phyloP scores from a whole-genome alignment of 495 filamentous ascomycete species.

The Penicillium daleae region DNA sequence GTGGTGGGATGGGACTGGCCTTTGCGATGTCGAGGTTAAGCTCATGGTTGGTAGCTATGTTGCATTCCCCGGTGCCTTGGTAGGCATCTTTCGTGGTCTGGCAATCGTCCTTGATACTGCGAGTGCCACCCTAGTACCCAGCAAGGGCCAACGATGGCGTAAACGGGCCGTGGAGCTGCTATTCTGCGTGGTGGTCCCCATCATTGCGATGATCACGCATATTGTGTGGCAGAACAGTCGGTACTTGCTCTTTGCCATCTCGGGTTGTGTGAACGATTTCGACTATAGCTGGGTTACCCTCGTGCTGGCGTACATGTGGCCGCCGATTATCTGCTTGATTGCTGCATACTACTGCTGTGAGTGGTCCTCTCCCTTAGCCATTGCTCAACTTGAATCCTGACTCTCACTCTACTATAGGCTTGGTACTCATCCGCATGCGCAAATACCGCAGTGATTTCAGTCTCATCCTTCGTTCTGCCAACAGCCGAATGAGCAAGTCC shows the following conservation, averaged over 20 bases:
- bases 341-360: slow-evolving; percentile 74
- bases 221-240: slow-evolving; percentile 70
- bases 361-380: slow-evolving; percentile 25
- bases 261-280: slow-evolving; percentile 69
- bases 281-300: slow-evolving; percentile 73
- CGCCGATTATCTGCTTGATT: slow-evolving; percentile 63
- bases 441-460: slow-evolving; percentile 67
- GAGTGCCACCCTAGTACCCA: slow-evolving; percentile 56
- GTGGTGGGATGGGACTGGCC: slow-evolving; percentile 75
- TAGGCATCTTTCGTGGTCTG: slow-evolving; percentile 75
- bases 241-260: slow-evolving; percentile 73
- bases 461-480: slow-evolving; percentile 57
- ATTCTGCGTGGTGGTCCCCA: slow-evolving; percentile 70
- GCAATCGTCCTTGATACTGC: slow-evolving; percentile 70
- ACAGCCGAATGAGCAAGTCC: slow-evolving; percentile 62
- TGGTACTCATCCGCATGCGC: slow-evolving; percentile 69
- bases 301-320: slow-evolving; percentile 68
- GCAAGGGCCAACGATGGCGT: slow-evolving; percentile 53
- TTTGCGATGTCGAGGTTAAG: slow-evolving; percentile 85
- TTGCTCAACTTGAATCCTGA: neutral
- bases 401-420: slow-evolving; percentile 39
- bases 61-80: slow-evolving; percentile 63
- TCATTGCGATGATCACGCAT: slow-evolving; percentile 66
- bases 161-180: slow-evolving; percentile 61
- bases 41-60: slow-evolving; percentile 64